Evolutionary conservation across 768 basidiomycete species (phyloP).

Genomic region (Xerocomellus amylosporus): DNA sequence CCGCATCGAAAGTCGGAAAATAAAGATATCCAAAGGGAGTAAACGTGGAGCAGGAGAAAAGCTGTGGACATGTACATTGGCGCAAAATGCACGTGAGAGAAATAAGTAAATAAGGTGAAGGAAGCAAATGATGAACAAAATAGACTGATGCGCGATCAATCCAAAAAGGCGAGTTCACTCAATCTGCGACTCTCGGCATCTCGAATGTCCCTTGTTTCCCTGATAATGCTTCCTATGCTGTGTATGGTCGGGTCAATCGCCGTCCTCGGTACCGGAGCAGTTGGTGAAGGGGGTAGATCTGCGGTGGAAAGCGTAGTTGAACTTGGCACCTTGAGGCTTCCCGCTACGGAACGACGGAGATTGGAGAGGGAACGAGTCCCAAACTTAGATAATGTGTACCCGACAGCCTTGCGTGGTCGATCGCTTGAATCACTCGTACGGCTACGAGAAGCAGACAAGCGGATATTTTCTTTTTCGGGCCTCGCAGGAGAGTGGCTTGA

Average conservation of each 20-base stretch:
- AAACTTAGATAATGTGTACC: slow-evolving; percentile 24
- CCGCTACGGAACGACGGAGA: slow-evolving; percentile 45
- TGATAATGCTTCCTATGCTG: slow-evolving; percentile 52
- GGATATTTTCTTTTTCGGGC: slow-evolving; percentile 15
- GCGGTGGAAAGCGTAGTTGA: slow-evolving; percentile 19
- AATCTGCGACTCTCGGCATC: slow-evolving; percentile 69
- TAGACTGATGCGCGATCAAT: slow-evolving; percentile 21
- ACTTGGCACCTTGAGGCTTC: slow-evolving; percentile 26
- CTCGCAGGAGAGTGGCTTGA: slow-evolving; percentile 1
- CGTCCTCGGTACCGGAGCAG: slow-evolving; percentile 32
- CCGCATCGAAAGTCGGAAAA: slow-evolving; percentile 3
- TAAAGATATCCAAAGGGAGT: slow-evolving; percentile 1
- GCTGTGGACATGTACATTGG: slow-evolving; percentile 2
- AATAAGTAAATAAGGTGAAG: neutral
- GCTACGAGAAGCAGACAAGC: slow-evolving; percentile 8
- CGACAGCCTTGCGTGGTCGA: slow-evolving; percentile 6
- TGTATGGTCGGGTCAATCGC: slow-evolving; percentile 60
- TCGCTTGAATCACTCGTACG: slow-evolving; percentile 20
- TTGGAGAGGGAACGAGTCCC: slow-evolving; percentile 41
- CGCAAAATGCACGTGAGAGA: slow-evolving; percentile 2
- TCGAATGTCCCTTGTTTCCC: slow-evolving; percentile 51
- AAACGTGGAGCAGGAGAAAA: neutral
- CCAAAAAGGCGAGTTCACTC: slow-evolving; percentile 69
- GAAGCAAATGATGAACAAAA: neutral
- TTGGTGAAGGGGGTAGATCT: slow-evolving; percentile 40